These are phyloP conservation scores for Flueggea neowawraea DNA, from an alignment of 441 rosid genomes.

Conservation along the genomic window DNA sequence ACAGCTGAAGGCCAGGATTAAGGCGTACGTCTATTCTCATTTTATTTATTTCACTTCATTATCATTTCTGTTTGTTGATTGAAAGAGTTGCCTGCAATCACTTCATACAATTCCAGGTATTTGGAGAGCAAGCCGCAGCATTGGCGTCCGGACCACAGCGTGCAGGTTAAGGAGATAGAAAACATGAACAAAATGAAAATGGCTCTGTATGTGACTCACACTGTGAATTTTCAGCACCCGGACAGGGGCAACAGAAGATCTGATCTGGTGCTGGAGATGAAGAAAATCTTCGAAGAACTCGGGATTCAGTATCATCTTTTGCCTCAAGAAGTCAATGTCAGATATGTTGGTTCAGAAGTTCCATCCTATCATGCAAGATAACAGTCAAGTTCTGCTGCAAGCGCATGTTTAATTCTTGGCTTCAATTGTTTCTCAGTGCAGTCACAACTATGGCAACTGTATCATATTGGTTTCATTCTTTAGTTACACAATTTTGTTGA, in stretches of 20 bases:
- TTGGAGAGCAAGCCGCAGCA: conserved; percentile 42
- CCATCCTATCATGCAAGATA: not conserved
- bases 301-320: conserved; percentile 41
- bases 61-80: not conserved
- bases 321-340: conserved; percentile 43
- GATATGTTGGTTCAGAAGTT: conserved; percentile 18
- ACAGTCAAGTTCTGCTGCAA: too few species aligned
- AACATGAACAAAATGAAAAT: conserved; percentile 47
- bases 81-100: not conserved
- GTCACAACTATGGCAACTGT: not conserved
- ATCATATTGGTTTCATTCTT: too few species aligned
- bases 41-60: not conserved
- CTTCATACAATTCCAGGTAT: conserved; percentile 28
- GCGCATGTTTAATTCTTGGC: too few species aligned
- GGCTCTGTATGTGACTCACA: conserved; percentile 36
- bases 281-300: conserved; percentile 37
- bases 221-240: conserved; percentile 47
- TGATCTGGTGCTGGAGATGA: conserved; percentile 43
- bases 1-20: conserved; percentile 32
- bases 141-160: conserved; percentile 37
- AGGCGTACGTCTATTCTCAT: conserved; percentile 24
- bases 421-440: not conserved
- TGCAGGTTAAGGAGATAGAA: conserved; percentile 48
- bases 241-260: conserved; percentile 42
- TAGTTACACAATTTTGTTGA: too few species aligned